Evolutionary conservation across 2,329 filamentous ascomycete species (phyloP), one percentile per base, ranked within the genome.

Genomic region (Rutstroemia sp.): DNA sequence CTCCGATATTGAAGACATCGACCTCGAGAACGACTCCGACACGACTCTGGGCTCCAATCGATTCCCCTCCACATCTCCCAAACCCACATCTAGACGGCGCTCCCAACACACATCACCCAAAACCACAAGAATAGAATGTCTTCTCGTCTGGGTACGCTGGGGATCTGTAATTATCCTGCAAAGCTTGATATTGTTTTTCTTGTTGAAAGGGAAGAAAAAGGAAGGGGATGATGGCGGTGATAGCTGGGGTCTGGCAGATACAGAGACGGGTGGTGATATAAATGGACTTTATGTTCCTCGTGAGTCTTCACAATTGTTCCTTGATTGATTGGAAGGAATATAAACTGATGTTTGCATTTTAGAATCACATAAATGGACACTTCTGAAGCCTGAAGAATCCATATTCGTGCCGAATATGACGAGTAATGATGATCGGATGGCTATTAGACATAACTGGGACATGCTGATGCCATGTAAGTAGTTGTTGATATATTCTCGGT

Each of bases 391-490:
- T 1, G 61, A 62, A 40, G 62, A 67, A 14, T 17, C 30, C 10
- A 67, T 62, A 53, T 70, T 62, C 57, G 61, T 70, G 2, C 68
- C 68, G 8, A 70, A 70, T 47, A 69, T 69, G 68, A 66, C 60
- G 2, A 57, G 56, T 14, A 60, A 69, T 51, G 62, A 55, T 3
- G 63, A 70, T 55, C 56, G 68, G 19, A 65, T 69, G 62, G 63
- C 65, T 46, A 58, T 70, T 16, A 54, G 67, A 46, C 59, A 61
- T 23, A 69, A 69, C 27, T 70, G 67, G 68, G 67, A 69, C 57
- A 63, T 65, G 58, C 46, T 69, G 21, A 66, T 70, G 67, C 68
- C 68, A 57, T 63, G 66, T 68, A 56, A 57, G 64, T 57, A 8
- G 19, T 21, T 10, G 21, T 7, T 17, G 12, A 2, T 1, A 2